phyloP scores from a whole-genome alignment of 371 early-diverging fungal species.

The Capniomyces stellatus region DNA sequence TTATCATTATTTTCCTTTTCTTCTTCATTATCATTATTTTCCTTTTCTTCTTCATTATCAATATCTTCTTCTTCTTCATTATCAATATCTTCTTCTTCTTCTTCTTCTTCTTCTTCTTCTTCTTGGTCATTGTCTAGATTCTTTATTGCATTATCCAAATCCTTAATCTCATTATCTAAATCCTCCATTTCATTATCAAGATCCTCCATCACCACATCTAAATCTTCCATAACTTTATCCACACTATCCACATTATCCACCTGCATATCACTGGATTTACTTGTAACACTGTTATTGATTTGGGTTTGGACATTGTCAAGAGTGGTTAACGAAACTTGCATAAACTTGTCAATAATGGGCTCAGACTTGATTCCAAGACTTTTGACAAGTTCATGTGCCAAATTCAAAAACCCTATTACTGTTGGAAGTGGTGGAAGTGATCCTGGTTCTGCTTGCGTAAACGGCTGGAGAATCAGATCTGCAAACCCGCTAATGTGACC shows the following conservation, averaged over 20 bases:
- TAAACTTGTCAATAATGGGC: slow-evolving; percentile 45
- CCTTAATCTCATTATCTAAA: too few species aligned
- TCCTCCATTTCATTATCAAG: slow-evolving; percentile 6
- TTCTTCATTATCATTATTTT: slow-evolving; percentile 19
- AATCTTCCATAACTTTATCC: slow-evolving; percentile 40
- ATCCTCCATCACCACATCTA: slow-evolving; percentile 12
- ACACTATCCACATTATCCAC: slow-evolving; percentile 53
- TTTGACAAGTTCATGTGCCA: slow-evolving; percentile 62
- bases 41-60: slow-evolving; percentile 13
- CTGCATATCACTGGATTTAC: too few species aligned
- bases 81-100: slow-evolving; percentile 20
- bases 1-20: slow-evolving; percentile 13
- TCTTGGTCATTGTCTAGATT: slow-evolving; percentile 5
- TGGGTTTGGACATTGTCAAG: too few species aligned
- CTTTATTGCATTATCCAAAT: slow-evolving; percentile 2
- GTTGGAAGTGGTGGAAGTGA: slow-evolving; percentile 36
- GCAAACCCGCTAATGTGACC: slow-evolving; percentile 51
- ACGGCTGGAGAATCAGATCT: slow-evolving; percentile 62
- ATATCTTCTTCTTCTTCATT: slow-evolving; percentile 14
- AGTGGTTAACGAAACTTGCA: too few species aligned
- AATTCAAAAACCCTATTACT: slow-evolving; percentile 58
- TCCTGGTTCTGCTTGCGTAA: slow-evolving; percentile 10
- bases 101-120: slow-evolving; percentile 17
- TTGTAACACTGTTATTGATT: too few species aligned
- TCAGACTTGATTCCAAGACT: slow-evolving; percentile 50